Evolutionary conservation across 2,329 filamentous ascomycete species (phyloP).

Genomic region (Epichloe scottii): DNA sequence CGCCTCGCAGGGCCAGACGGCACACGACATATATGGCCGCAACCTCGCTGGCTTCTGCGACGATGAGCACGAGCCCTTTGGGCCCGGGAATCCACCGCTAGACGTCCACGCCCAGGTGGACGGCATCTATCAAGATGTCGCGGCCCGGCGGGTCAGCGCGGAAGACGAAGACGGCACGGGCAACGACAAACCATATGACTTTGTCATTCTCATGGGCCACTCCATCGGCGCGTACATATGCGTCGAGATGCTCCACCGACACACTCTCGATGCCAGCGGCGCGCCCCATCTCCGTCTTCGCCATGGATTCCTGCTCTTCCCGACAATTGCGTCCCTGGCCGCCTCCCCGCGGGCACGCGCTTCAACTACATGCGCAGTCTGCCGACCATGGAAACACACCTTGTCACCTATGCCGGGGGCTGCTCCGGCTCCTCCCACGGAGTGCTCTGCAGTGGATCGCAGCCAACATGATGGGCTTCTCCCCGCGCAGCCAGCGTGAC

Average conservation of each 20-base stretch:
- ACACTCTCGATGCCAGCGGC: constrained; percentile 25
- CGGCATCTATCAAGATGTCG: constrained; percentile 26
- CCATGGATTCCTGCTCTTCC: constrained; percentile 56
- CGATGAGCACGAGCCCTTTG: constrained; percentile 35
- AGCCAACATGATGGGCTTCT: constrained; percentile 30
- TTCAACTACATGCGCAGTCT: constrained; percentile 25
- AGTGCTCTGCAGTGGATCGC: constrained; percentile 31
- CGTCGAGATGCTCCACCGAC: constrained; percentile 52
- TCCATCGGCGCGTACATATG: constrained; percentile 63
- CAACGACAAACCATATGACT: constrained; percentile 33
- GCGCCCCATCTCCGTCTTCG: constrained; percentile 29
- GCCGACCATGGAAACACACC: constrained; percentile 28
- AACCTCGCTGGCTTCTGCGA: constrained; percentile 48
- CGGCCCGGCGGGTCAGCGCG: neutral
- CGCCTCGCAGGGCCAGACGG: constrained; percentile 21
- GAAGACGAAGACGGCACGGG: constrained; percentile 11
- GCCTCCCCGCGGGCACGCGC: constrained; percentile 45
- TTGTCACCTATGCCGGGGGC: constrained; percentile 25
- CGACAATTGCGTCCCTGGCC: constrained; percentile 61
- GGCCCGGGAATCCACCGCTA: constrained; percentile 28
- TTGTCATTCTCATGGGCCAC: constrained; percentile 58
- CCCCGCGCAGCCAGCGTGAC: constrained; percentile 36
- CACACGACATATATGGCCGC: constrained; percentile 44
- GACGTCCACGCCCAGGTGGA: constrained; percentile 42
- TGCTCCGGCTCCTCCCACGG: constrained; percentile 30